Conservation (phyloP, 2,329 filamentous ascomycete species). For the Hymenoscyphus salicellus region DNA sequence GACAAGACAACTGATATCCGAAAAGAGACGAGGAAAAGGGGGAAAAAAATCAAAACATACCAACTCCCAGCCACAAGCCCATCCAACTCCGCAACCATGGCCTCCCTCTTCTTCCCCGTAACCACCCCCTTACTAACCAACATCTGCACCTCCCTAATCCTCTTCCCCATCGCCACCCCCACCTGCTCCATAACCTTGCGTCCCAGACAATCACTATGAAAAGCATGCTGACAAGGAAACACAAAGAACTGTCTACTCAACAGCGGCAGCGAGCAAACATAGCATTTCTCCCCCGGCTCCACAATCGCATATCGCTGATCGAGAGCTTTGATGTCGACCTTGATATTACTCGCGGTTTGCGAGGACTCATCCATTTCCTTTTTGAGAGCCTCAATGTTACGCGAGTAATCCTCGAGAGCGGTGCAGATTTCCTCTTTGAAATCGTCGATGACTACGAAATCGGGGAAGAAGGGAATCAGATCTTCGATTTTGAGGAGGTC, state of each 20-base stretch:
- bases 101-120: constrained; percentile 69
- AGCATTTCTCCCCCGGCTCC: constrained; percentile 92
- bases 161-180: constrained; percentile 69
- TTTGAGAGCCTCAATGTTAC: constrained; percentile 83
- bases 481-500: constrained; percentile 94
- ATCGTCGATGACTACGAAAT: constrained; percentile 97
- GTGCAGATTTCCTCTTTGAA: constrained; percentile 98
- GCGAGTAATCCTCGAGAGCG: constrained; percentile 88
- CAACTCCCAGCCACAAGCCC: constrained; percentile 86
- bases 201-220: constrained; percentile 92
- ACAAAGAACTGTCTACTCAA: constrained; percentile 94
- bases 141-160: constrained; percentile 81
- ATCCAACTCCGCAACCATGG: constrained; percentile 83
- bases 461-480: constrained; percentile 95
- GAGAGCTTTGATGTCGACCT: constrained; percentile 79
- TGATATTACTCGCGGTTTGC: constrained; percentile 85
- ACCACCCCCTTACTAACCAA: constrained; percentile 76
- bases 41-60: constrained; percentile 51
- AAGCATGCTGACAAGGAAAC: constrained; percentile 96
- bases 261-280: constrained; percentile 79
- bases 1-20: background rate
- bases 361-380: constrained; percentile 95
- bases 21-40: background rate
- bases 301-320: constrained; percentile 93
- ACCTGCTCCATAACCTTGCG: constrained; percentile 80